Conservation (phyloP, 1,139 yeast genomes). For the Lodderomyces orthopsilosis region DNA sequence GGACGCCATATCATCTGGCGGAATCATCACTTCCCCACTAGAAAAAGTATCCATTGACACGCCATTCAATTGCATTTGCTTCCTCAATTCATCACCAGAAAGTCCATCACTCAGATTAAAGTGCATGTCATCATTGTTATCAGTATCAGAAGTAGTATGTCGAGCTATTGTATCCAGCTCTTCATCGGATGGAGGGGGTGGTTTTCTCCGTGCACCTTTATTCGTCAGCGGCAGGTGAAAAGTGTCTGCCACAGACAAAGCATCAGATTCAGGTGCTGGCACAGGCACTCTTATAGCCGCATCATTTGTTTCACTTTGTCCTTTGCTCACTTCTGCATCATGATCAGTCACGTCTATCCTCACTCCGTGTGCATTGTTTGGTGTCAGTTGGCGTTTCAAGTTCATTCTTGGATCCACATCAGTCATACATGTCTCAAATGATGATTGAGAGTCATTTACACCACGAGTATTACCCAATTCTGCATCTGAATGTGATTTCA, state of each 20-base stretch:
- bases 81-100: slow-evolving; percentile 4
- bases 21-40: slow-evolving; percentile 17
- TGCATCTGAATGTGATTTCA: slow-evolving; percentile 11
- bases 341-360: slow-evolving; percentile 13
- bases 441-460: slow-evolving; percentile 14
- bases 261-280: neutral
- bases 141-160: neutral
- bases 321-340: slow-evolving; percentile 7
- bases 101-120: slow-evolving; percentile 1
- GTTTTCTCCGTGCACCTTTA: slow-evolving; percentile 21
- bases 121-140: neutral
- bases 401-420: neutral
- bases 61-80: slow-evolving; percentile 9
- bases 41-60: slow-evolving; percentile 12
- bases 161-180: neutral
- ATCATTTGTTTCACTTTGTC: neutral
- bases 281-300: slow-evolving; percentile 2
- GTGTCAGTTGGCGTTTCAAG: neutral
- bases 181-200: slow-evolving; percentile 21
- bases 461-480: neutral
- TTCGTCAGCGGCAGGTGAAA: slow-evolving; percentile 5
- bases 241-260: neutral
- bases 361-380: slow-evolving; percentile 8
- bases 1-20: slow-evolving; percentile 13
- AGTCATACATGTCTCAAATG: slow-evolving; percentile 12